phyloP scores from a whole-genome alignment of 2,329 filamentous ascomycete species.

The Trichoderma oligosporum region DNA sequence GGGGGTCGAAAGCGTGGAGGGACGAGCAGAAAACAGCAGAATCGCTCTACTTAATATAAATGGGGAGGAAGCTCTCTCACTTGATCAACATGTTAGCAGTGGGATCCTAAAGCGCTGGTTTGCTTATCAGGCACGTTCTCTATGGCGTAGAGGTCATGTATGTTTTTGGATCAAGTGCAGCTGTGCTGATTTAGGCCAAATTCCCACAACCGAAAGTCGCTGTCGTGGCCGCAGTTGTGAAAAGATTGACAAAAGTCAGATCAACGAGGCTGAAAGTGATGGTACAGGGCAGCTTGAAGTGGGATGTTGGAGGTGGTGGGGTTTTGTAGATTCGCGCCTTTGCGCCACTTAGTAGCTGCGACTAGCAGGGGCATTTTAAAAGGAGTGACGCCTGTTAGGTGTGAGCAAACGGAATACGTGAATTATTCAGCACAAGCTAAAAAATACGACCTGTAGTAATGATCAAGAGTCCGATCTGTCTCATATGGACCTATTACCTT shows the following conservation, averaged over 20 bases:
- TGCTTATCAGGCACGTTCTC: neutral
- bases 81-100: slow-evolving; percentile 47
- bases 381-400: neutral
- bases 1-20: too few species aligned
- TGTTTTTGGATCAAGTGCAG: neutral
- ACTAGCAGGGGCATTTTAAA: neutral
- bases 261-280: slow-evolving; percentile 18
- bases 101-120: neutral
- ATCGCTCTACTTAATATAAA: neutral
- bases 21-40: too few species aligned
- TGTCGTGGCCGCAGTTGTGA: neutral
- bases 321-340: neutral
- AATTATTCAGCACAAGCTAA: too few species aligned
- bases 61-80: slow-evolving; percentile 35
- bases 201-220: neutral
- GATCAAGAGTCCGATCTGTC: too few species aligned
- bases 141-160: neutral
- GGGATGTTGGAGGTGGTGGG: slow-evolving; percentile 17
- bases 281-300: slow-evolving; percentile 11
- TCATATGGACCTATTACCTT: too few species aligned
- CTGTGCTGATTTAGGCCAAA: neutral
- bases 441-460: too few species aligned
- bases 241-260: neutral
- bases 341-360: slow-evolving; percentile 1
- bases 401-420: neutral